A percentile compares a stretch with the other conserved stretches of the same genome.
Evolutionary conservation across 2,329 filamentous ascomycete genomes (phyloP).

Genomic region (Scortechinia acanthostroma): DNA sequence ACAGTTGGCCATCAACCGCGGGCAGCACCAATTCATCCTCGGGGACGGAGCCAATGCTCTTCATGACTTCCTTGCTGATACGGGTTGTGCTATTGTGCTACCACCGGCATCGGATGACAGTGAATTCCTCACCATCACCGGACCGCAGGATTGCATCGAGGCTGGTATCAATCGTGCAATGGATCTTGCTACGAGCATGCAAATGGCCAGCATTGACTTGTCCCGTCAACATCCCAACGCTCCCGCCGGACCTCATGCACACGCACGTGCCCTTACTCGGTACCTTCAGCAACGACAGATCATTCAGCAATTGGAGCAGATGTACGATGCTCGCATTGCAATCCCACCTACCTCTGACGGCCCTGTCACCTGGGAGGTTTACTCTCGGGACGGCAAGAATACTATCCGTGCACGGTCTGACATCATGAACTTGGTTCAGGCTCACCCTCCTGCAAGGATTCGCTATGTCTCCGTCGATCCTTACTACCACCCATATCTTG

Average conservation of each 20-base stretch:
- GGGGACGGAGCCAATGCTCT: slow-evolving; percentile 74
- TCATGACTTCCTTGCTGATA: slow-evolving; percentile 82
- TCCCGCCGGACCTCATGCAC: slow-evolving; percentile 64
- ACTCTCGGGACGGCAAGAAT: slow-evolving; percentile 79
- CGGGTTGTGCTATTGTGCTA: slow-evolving; percentile 81
- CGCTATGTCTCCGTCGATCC: slow-evolving; percentile 33
- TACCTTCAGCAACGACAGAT: slow-evolving; percentile 79
- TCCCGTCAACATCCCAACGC: slow-evolving; percentile 71
- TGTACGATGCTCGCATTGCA: slow-evolving; percentile 81
- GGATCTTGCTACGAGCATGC: slow-evolving; percentile 81
- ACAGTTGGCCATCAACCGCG: slow-evolving; percentile 75
- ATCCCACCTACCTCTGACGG: slow-evolving; percentile 65
- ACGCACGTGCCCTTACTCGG: slow-evolving; percentile 79
- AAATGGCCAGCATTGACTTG: slow-evolving; percentile 76
- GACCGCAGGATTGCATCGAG: slow-evolving; percentile 67
- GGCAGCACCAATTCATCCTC: slow-evolving; percentile 89
- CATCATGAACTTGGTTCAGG: slow-evolving; percentile 43
- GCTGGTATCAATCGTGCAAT: slow-evolving; percentile 76
- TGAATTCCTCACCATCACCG: slow-evolving; percentile 78
- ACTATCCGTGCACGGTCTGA: slow-evolving; percentile 69
- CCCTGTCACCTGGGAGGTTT: slow-evolving; percentile 78
- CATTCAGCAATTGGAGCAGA: slow-evolving; percentile 73
- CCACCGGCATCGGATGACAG: slow-evolving; percentile 71
- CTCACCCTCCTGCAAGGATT: slow-evolving; percentile 33
- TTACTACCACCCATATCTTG: slow-evolving; percentile 36